Evolutionary conservation across 2,329 filamentous ascomycete species (phyloP).

Genomic region (Thermoascus crustaceus): DNA sequence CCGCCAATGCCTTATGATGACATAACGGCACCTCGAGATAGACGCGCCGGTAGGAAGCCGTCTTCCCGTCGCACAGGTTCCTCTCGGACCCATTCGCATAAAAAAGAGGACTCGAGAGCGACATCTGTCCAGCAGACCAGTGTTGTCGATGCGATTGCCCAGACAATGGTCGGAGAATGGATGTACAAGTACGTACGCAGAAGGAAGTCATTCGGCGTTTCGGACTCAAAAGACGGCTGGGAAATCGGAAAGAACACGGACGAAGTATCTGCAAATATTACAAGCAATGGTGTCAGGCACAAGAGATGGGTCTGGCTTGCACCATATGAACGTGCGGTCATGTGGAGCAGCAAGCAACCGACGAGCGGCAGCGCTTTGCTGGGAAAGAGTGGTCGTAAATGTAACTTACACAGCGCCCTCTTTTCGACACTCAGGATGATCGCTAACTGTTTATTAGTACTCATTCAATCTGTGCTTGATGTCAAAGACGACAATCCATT

Average conservation of each 20-base stretch:
- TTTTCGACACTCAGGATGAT: not conserved
- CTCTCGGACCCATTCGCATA: constrained; percentile 22
- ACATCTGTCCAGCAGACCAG: constrained; percentile 60
- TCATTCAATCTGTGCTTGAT: constrained; percentile 91
- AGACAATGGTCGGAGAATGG: constrained; percentile 90
- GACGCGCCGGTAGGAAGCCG: constrained; percentile 17
- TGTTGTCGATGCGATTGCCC: constrained; percentile 92
- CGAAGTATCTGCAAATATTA: constrained; percentile 63
- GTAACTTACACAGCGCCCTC: constrained; percentile 50
- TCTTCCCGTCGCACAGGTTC: constrained; percentile 16
- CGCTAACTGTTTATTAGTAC: constrained; percentile 52
- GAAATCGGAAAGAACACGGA: constrained; percentile 50
- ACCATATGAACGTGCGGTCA: constrained; percentile 88
- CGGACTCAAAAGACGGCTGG: constrained; percentile 38
- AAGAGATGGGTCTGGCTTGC: constrained; percentile 98
- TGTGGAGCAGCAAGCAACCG: constrained; percentile 98
- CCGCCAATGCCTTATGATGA: constrained; percentile 65
- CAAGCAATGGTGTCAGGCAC: constrained; percentile 61
- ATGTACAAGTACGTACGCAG: constrained; percentile 43
- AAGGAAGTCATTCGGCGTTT: constrained; percentile 81
- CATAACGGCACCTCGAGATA: constrained; percentile 46
- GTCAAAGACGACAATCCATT: constrained; percentile 88
- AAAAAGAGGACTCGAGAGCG: constrained; percentile 44
- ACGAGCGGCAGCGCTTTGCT: constrained; percentile 77
- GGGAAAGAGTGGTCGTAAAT: constrained; percentile 88